Conservation (phyloP, 2,329 filamentous ascomycete species). For the Bipolaris bicolor region DNA sequence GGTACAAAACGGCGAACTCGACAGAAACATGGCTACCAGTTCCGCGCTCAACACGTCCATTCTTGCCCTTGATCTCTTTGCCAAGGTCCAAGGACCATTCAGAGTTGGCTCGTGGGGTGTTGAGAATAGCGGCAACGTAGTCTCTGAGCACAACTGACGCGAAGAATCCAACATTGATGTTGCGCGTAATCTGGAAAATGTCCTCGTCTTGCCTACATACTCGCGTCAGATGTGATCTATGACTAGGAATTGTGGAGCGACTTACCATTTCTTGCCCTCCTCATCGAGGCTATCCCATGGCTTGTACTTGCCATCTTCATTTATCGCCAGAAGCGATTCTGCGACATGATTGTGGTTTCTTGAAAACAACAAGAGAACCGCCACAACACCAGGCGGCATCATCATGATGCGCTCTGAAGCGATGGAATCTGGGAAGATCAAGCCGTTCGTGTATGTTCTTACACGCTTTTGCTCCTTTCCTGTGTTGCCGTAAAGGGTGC, state of each 20-base stretch:
- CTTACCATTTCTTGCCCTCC: slow-evolving; percentile 45
- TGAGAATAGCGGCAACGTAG: slow-evolving; percentile 79
- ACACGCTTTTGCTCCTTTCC: slow-evolving; percentile 69
- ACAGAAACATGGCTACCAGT: slow-evolving; percentile 82
- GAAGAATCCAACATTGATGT: slow-evolving; percentile 59
- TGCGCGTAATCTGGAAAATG: slow-evolving; percentile 63
- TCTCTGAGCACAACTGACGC: slow-evolving; percentile 73
- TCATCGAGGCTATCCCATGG: slow-evolving; percentile 68
- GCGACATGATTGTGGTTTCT: slow-evolving; percentile 85
- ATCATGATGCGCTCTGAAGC: slow-evolving; percentile 68
- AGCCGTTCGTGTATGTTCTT: slow-evolving; percentile 68
- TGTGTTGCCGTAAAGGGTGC: slow-evolving; percentile 72
- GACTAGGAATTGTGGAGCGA: too few relatives aligned
- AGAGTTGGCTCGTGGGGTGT: slow-evolving; percentile 72
- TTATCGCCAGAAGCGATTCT: slow-evolving; percentile 76
- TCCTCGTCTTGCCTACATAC: slow-evolving; percentile 33
- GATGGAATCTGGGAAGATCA: slow-evolving; percentile 72
- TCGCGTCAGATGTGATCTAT: slow-evolving; percentile 15
- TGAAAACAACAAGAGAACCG: slow-evolving; percentile 70
- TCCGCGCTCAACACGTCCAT: slow-evolving; percentile 64
- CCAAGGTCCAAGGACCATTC: slow-evolving; percentile 82
- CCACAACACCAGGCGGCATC: slow-evolving; percentile 71
- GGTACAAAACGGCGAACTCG: slow-evolving; percentile 86
- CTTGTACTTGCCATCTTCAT: slow-evolving; percentile 76
- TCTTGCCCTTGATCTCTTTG: slow-evolving; percentile 62